phyloP scores from a whole-genome alignment of 805 yeast genomes.

The Barnettozyma siamensis region DNA sequence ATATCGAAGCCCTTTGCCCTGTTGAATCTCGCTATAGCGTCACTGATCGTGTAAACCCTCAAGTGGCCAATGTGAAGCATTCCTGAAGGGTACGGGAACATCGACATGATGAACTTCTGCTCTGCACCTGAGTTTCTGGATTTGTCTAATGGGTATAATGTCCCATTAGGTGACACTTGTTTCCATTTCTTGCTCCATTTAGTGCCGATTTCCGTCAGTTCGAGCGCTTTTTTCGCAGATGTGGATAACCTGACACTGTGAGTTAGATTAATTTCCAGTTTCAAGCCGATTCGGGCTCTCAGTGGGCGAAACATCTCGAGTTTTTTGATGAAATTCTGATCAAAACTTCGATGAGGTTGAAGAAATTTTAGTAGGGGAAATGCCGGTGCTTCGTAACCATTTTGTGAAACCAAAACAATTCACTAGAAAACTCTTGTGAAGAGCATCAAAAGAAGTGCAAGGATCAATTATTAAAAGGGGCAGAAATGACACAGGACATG shows the following conservation, averaged over 20 bases:
- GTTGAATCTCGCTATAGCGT: slow-evolving; percentile 72
- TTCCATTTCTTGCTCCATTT: slow-evolving; percentile 52
- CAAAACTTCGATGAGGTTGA: background rate
- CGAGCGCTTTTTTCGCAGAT: background rate
- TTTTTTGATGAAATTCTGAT: too few relatives aligned
- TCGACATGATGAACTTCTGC: slow-evolving; percentile 63
- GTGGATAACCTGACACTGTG: background rate
- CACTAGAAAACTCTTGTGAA: too few relatives aligned
- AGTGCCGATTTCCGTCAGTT: slow-evolving; percentile 28
- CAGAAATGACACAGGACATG: background rate
- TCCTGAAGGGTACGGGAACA: slow-evolving; percentile 98
- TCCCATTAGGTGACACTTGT: slow-evolving; percentile 26
- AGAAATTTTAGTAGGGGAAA: background rate
- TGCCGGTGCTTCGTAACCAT: background rate
- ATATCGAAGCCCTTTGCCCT: slow-evolving; percentile 73
- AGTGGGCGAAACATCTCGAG: too few relatives aligned
- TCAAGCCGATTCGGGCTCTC: too few relatives aligned
- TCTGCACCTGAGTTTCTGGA: slow-evolving; percentile 15
- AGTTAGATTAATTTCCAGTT: too few relatives aligned
- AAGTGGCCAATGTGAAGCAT: slow-evolving; percentile 89
- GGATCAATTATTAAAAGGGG: background rate
- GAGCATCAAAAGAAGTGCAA: background rate
- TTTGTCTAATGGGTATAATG: slow-evolving; percentile 32
- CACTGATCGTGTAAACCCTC: slow-evolving; percentile 88
- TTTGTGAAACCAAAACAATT: too few relatives aligned